These are phyloP conservation scores for Colletotrichum filicis DNA, from an alignment of 2,329 filamentous ascomycete species.

Conservation along the genomic window DNA sequence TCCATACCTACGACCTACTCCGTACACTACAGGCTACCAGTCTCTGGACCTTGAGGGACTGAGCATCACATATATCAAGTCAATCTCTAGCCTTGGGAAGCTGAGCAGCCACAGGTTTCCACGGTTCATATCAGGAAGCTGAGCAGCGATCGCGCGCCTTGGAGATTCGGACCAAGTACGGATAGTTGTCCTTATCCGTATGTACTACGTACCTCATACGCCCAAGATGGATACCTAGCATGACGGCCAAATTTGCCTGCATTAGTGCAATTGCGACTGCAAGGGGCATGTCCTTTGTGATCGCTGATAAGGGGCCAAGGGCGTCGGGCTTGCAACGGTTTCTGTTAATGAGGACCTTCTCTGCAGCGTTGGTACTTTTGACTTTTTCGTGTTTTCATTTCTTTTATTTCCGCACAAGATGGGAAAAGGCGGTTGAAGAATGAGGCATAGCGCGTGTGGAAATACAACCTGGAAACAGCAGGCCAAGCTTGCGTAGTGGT, in stretches of 20 bases:
- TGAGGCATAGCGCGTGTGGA: neutral
- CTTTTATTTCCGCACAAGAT: neutral
- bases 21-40: neutral
- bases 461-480: neutral
- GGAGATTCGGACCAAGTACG: too few species aligned
- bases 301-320: slow-evolving; percentile 14
- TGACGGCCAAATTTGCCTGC: slow-evolving; percentile 26
- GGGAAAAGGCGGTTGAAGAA: neutral
- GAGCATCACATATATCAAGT: neutral
- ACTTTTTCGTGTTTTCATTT: neutral
- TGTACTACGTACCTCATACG: too few species aligned
- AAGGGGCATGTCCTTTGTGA: slow-evolving; percentile 14
- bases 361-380: neutral
- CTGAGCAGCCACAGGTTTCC: neutral
- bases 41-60: neutral
- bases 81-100: slow-evolving; percentile 3
- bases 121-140: slow-evolving; percentile 15
- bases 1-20: too few species aligned
- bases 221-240: neutral
- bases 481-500: too few species aligned
- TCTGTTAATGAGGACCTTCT: neutral
- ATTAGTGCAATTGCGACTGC: slow-evolving; percentile 30
- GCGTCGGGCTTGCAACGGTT: neutral
- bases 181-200: too few species aligned
- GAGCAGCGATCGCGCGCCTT: neutral